phyloP scores from a whole-genome alignment of 352 stramenopile species.

The Globisporangium acanthophoron region DNA sequence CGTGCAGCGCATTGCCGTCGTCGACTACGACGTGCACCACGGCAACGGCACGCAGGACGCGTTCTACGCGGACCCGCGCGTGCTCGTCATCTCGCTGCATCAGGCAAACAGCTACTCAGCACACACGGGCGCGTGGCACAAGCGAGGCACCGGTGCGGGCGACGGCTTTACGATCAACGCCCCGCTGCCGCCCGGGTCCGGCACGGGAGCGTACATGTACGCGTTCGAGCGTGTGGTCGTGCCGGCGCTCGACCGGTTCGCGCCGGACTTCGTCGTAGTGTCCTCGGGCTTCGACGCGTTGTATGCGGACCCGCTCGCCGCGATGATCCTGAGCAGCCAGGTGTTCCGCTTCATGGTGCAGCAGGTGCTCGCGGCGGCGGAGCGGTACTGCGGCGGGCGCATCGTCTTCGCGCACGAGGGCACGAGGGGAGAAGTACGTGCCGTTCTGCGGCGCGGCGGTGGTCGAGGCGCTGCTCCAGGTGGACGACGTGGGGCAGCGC shows the following conservation, averaged over 20 bases:
- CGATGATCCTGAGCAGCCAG: conserved; percentile 81
- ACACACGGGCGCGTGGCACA: conserved; percentile 34
- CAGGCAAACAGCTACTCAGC: conserved; percentile 82
- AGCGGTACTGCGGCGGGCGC: conserved; percentile 35
- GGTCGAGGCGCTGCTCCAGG: conserved; percentile 58
- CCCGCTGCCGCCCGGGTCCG: conserved; percentile 78
- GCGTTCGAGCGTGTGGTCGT: conserved; percentile 63
- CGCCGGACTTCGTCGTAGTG: conserved; percentile 74
- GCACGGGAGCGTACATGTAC: conserved; percentile 61
- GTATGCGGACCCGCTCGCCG: conserved; percentile 74
- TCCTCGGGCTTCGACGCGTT: conserved; percentile 76
- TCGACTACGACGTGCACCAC: conserved; percentile 96
- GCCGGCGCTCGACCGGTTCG: conserved; percentile 60
- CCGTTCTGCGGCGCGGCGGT: conserved; percentile 86
- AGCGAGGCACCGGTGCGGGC: conserved; percentile 33
- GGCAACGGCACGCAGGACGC: conserved; percentile 94
- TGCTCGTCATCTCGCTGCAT: conserved; percentile 77
- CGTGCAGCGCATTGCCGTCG: conserved; percentile 89
- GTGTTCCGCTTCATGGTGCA: conserved; percentile 64
- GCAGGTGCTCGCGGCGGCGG: conserved; percentile 40
- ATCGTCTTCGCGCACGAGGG: conserved; percentile 80
- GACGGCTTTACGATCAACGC: conserved; percentile 76
- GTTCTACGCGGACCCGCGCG: conserved; percentile 70
- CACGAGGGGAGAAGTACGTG: conserved; percentile 87
- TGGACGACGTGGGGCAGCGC: conserved; percentile 34